These are phyloP conservation scores for Pilasporangium apinafurcum DNA, from an alignment of 352 stramenopile genomes.

Conservation along the genomic window DNA sequence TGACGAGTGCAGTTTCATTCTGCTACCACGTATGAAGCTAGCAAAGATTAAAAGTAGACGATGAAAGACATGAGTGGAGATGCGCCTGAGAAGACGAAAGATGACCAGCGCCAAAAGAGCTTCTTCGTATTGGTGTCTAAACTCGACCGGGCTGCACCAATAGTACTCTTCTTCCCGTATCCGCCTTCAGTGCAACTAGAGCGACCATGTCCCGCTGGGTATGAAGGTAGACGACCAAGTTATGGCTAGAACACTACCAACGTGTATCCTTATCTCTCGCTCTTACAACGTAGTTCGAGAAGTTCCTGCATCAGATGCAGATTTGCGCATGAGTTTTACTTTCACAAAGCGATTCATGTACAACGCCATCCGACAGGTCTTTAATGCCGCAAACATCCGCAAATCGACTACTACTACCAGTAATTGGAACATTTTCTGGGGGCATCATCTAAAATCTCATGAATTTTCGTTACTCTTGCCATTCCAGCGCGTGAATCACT, in stretches of 20 bases:
- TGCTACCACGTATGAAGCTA: conserved; percentile 1
- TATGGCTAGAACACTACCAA: too few relatives aligned
- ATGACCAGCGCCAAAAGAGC: conserved; percentile 10
- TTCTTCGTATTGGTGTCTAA: conserved; percentile 56
- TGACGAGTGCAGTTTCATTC: too few relatives aligned
- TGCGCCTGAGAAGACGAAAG: conserved; percentile 1
- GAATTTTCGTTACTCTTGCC: conserved; percentile 33
- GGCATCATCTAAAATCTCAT: conserved; percentile 46
- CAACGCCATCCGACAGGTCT: conserved; percentile 57
- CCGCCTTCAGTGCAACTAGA: conserved; percentile 29
- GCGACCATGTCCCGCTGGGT: conserved; percentile 40
- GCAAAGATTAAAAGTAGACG: too few relatives aligned
- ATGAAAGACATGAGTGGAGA: not conserved
- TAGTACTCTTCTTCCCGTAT: conserved; percentile 65
- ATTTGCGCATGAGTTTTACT: conserved; percentile 35
- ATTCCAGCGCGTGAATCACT: conserved; percentile 69
- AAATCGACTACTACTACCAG: conserved; percentile 6
- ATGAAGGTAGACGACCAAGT: conserved; percentile 60
- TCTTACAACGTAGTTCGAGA: conserved; percentile 21
- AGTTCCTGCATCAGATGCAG: conserved; percentile 9
- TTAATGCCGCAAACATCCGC: conserved; percentile 25
- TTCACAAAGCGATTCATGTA: conserved; percentile 76
- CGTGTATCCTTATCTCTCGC: too few relatives aligned
- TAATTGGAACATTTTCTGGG: conserved; percentile 73
- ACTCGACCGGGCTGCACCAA: conserved; percentile 15